phyloP scores from a whole-genome alignment of 2,329 filamentous ascomycete species.

The Cladosporium sp. region DNA sequence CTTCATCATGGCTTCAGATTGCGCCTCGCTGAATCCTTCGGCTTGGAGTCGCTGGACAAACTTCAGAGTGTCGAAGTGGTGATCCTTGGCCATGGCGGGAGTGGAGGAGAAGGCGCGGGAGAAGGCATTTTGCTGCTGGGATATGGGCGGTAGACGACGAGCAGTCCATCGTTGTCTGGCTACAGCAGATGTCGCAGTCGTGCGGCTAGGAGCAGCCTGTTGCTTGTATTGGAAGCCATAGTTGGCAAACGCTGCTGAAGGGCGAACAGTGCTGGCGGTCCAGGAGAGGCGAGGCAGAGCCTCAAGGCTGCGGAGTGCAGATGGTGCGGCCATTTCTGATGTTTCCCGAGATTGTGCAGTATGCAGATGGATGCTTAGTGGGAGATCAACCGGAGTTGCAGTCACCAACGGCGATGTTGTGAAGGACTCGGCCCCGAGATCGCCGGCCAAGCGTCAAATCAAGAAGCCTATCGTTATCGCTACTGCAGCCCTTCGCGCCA shows the following conservation, averaged over 20 bases:
- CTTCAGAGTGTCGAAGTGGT: slow-evolving; percentile 97
- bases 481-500: slow-evolving; percentile 3
- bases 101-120: slow-evolving; percentile 66
- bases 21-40: slow-evolving; percentile 93
- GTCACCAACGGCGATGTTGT: slow-evolving; percentile 2
- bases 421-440: slow-evolving; percentile 2
- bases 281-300: slow-evolving; percentile 39
- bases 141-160: slow-evolving; percentile 16
- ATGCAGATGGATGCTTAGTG: slow-evolving; percentile 9
- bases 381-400: slow-evolving; percentile 11
- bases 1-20: slow-evolving; percentile 98
- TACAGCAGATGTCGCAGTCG: slow-evolving; percentile 15
- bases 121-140: slow-evolving; percentile 8
- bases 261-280: slow-evolving; percentile 33
- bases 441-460: slow-evolving; percentile 6
- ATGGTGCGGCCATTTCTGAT: slow-evolving; percentile 20
- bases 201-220: slow-evolving; percentile 2
- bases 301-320: slow-evolving; percentile 40
- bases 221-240: slow-evolving; percentile 20
- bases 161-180: slow-evolving; percentile 20
- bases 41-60: slow-evolving; percentile 87
- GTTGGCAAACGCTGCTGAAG: slow-evolving; percentile 23
- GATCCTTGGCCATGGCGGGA: slow-evolving; percentile 64
- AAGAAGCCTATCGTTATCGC: slow-evolving; percentile 1
- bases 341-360: not conserved